Evolutionary conservation across 495 filamentous ascomycete species (phyloP), one percentile per base, ranked within the genome.

Genomic region (Tuber magnatum): DNA sequence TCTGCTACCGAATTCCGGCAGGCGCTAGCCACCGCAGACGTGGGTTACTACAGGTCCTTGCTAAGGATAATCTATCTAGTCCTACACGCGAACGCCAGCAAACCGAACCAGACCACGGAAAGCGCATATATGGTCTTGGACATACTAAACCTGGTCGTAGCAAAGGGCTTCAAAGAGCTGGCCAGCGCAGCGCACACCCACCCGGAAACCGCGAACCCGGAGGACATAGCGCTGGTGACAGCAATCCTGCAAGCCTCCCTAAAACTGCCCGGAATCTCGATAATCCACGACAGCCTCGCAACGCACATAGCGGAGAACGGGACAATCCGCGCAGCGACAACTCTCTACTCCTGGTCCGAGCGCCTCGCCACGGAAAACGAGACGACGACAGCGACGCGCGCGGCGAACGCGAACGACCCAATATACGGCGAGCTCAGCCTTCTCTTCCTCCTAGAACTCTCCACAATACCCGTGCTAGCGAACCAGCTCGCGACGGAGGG

Each of bases 341-440:
- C 92, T 20, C 87, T 99, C 71, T 97, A 96, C 83, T 97, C 93
- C 9, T 99, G 96, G 96, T 89, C 95, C 24, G 93, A 98, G 83
- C 89, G 90, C 76, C 87, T 95, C 68, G 83, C 84, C 24, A 80
- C n/a, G 51, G 51, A 61, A 28, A 61, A n/a, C 51, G 28, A 9
- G 51, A 28, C 51, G 46, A n/a, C 46, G 7, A 51, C 48, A 32
- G 2, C 51, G 10, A 14, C 51, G 3, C n/a, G 12, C 51, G 10
- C n/a, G 51, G 51, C n/a, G 51, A 61, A 14, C 68, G 83, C 83
- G 22, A 80, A 89, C 42, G 94, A 99, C 78, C 96, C 95, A n/a
- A 86, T 99, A 68, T 97, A 97, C 84, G 96, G 93, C 77, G 93
- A 97, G 80, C 85, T 97, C 28, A 91, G 91, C 79, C 87, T 97